Base-by-base conservation (phyloP, 495 filamentous ascomycete genomes). In the Penicillium odoratum region DNA sequence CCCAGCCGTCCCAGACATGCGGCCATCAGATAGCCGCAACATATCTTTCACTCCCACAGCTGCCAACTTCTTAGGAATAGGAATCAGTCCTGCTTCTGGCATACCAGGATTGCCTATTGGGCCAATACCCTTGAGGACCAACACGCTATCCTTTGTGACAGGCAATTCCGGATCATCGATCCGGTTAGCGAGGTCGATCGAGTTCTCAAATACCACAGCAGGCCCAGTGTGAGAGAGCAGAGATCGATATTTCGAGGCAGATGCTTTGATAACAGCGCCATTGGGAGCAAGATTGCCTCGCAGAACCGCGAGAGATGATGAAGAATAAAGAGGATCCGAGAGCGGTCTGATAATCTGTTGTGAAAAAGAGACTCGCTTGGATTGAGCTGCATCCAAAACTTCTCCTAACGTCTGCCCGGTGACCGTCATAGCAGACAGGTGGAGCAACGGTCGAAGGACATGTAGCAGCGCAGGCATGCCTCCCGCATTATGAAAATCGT, bases 1-100 rank as follows among this genome's bases (percentile, higher is more conserved):
- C 0, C 84, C 85, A 0, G 86, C 86, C 0, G 86, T 89, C 0
- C 86, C 86, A 36, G 81, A 85, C 84, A 89, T 88, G 11, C 86
- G 68, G 0, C 86, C 86, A 61, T 89, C 86, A 0, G 82, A 85
- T 1, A 89, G 67, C 0, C 86, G 72, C 40, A 89, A 66, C 86
- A 89, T 89, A 66, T 88, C 86, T 44, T 67, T 68, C 0, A 88
- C 83, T 0, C 86, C 86, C n/a, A 68, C 62, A 2, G 69, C 72
- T 0, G 79, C 84, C 7, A 89, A 73, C 56, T 86, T 87, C 33
- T 82, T 76, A 30, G 86, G 85, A 11, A 88, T 87, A 2, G 85
- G 86, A 10, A 88, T 78, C 5, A 88, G 61, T 8, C 84, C 85
- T 42, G 85, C 85, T 69, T 89, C 86, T 5, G 86, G 86, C 86